phyloP scores from a whole-genome alignment of 108 stramenopile species.

The Stephanodiscus triporus region DNA sequence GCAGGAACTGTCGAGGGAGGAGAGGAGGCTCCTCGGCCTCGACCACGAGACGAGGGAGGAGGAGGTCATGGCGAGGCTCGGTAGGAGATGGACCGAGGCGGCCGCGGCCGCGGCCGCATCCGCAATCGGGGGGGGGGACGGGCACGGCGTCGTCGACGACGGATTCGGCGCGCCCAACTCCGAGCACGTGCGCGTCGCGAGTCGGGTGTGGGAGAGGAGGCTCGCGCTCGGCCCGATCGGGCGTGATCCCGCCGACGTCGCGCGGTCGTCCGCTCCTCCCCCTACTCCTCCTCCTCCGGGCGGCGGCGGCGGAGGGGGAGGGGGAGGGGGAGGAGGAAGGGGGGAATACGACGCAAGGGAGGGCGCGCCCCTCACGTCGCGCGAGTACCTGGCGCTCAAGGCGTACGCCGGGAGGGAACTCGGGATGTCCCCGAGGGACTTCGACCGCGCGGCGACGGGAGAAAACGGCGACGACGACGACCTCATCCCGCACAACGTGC shows the following conservation, averaged over 20 bases:
- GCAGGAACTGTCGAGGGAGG: constrained; percentile 56
- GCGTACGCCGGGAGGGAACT: constrained; percentile 61
- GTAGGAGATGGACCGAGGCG: constrained; percentile 26
- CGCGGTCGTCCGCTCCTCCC: constrained; percentile 53
- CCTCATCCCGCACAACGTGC: constrained; percentile 45
- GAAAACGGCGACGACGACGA: constrained; percentile 16
- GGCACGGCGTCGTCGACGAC: constrained; percentile 4
- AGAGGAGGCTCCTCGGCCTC: constrained; percentile 59
- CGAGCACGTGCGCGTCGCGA: constrained; percentile 51
- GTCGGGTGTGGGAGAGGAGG: constrained; percentile 65
- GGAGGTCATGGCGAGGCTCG: constrained; percentile 27
- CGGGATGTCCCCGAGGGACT: constrained; percentile 53
- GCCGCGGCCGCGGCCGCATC: neutral
- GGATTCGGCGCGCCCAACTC: constrained; percentile 27
- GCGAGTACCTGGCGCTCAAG: constrained; percentile 65
- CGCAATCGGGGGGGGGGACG: neutral
- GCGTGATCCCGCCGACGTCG: constrained; percentile 38
- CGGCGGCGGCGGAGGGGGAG: constrained; percentile 41
- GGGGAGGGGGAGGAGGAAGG: constrained; percentile 41
- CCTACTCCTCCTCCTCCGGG: neutral
- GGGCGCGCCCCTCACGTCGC: constrained; percentile 55
- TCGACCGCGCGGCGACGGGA: constrained; percentile 28
- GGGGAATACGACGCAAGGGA: constrained; percentile 23
- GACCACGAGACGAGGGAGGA: constrained; percentile 54
- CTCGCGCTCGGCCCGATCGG: constrained; percentile 76